Evolutionary conservation across 495 filamentous ascomycete genomes (phyloP).

Genomic region (Trichocladium uniseriatum): DNA sequence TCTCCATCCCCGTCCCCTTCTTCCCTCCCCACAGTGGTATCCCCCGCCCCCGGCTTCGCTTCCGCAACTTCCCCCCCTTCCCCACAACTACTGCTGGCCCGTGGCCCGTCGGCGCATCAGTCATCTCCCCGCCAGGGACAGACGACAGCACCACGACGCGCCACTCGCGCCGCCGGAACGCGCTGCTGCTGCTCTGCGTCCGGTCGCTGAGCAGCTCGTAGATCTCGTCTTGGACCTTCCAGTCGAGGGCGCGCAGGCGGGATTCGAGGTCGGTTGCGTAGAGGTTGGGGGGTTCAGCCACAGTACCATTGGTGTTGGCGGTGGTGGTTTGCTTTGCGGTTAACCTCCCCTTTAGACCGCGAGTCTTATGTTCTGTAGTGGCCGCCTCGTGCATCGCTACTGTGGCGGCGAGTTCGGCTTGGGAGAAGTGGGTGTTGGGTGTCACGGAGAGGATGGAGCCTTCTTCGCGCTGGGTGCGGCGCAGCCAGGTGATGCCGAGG

Average conservation of each 20-base stretch:
- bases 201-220: constrained; percentile 16
- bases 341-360: background rate
- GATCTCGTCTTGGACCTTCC: constrained; percentile 19
- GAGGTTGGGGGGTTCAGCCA: background rate
- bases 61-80: background rate
- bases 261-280: constrained; percentile 8
- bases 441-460: constrained; percentile 10
- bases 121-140: constrained; percentile 13
- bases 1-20: background rate
- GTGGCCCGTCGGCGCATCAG: constrained; percentile 2
- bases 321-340: background rate
- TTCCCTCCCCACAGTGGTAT: too few relatives aligned
- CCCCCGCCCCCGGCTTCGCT: background rate
- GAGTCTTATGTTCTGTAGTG: background rate
- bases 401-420: constrained; percentile 8
- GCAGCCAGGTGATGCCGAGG: constrained; percentile 8
- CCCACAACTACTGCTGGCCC: too few relatives aligned
- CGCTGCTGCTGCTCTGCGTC: constrained; percentile 16
- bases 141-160: constrained; percentile 9
- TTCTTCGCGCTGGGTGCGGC: background rate
- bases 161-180: constrained; percentile 14
- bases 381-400: constrained; percentile 1
- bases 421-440: constrained; percentile 15
- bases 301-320: background rate
- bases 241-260: constrained; percentile 12